Conservation (phyloP, 2,329 filamentous ascomycete genomes). For the Penicillium crustosum region DNA sequence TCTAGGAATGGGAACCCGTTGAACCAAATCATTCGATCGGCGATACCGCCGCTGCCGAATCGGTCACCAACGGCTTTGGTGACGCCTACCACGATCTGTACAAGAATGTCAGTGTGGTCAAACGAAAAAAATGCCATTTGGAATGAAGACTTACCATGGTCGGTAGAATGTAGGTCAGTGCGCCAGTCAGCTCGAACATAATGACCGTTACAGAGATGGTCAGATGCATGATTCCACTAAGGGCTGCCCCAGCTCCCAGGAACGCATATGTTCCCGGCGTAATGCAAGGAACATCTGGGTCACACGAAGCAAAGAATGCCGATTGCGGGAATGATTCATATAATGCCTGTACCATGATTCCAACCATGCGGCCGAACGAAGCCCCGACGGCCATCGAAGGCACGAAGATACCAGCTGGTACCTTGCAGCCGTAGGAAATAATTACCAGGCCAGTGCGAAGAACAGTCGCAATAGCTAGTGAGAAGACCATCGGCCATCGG, state of each 20-base stretch:
- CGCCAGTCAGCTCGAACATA: slow-evolving; percentile 99
- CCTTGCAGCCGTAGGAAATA: slow-evolving; percentile 96
- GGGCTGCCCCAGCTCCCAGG: slow-evolving; percentile 82
- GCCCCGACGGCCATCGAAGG: slow-evolving; percentile 97
- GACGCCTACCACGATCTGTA: slow-evolving; percentile 84
- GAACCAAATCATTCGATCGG: slow-evolving; percentile 98
- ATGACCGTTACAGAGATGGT: slow-evolving; percentile 97
- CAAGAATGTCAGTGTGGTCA: slow-evolving; percentile 1
- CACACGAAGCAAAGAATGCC: slow-evolving; percentile 82
- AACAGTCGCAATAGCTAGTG: slow-evolving; percentile 74
- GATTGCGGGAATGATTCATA: slow-evolving; percentile 81
- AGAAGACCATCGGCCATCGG: slow-evolving; percentile 74
- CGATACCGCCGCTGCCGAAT: slow-evolving; percentile 94
- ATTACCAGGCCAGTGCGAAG: slow-evolving; percentile 83
- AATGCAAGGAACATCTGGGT: slow-evolving; percentile 90
- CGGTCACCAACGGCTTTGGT: slow-evolving; percentile 90
- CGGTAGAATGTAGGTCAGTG: slow-evolving; percentile 91
- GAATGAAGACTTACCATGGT: slow-evolving; percentile 66
- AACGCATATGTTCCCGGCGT: slow-evolving; percentile 97
- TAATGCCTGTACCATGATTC: slow-evolving; percentile 86
- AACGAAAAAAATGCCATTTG: too few species aligned
- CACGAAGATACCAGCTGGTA: slow-evolving; percentile 96
- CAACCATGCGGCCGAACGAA: slow-evolving; percentile 89
- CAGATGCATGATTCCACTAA: slow-evolving; percentile 97
- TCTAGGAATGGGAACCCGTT: slow-evolving; percentile 96